These are phyloP conservation scores for Microbotryum intermedium DNA, from an alignment of 1,284 basidiomycete genomes.

Conservation along the genomic window DNA sequence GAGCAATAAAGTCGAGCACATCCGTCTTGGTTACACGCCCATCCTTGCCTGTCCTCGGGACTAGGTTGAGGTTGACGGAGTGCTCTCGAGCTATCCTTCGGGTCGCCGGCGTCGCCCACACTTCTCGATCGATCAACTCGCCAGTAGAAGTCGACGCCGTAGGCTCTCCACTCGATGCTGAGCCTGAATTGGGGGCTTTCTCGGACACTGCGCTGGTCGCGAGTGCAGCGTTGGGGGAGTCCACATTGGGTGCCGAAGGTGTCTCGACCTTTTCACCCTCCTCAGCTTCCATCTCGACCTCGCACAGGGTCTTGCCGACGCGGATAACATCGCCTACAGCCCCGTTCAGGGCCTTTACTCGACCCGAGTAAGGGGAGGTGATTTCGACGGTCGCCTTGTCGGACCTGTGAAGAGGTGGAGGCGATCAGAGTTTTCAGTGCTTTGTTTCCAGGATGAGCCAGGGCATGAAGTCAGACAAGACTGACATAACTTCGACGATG, in stretches of 20 bases:
- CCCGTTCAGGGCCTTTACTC: slow-evolving; percentile 62
- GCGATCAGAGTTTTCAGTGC: not conserved
- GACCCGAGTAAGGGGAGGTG: slow-evolving; percentile 77
- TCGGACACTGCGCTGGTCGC: slow-evolving; percentile 15
- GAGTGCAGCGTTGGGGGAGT: not conserved
- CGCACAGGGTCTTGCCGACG: slow-evolving; percentile 72
- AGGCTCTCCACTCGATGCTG: not conserved
- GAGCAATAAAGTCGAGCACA: slow-evolving; percentile 39
- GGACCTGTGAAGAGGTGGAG: slow-evolving; percentile 40
- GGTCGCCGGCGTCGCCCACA: slow-evolving; percentile 67
- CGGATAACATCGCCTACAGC: slow-evolving; percentile 77
- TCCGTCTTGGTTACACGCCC: slow-evolving; percentile 70
- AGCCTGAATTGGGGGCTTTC: slow-evolving; percentile 28
- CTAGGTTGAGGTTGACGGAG: slow-evolving; percentile 48
- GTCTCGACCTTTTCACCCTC: slow-evolving; percentile 28
- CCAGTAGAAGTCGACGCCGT: slow-evolving; percentile 22
- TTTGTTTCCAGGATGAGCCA: not conserved
- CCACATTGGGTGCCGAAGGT: slow-evolving; percentile 11
- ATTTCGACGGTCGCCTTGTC: slow-evolving; percentile 94
- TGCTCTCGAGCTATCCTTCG: slow-evolving; percentile 64
- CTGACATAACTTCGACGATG: slow-evolving; percentile 64
- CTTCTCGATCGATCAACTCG: slow-evolving; percentile 35
- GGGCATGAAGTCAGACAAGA: not conserved
- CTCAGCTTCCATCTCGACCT: slow-evolving; percentile 69
- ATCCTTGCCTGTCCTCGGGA: slow-evolving; percentile 63